These are phyloP conservation scores for Dryadomyces sulphureus DNA, from an alignment of 2,329 filamentous ascomycete genomes.

Conservation along the genomic window DNA sequence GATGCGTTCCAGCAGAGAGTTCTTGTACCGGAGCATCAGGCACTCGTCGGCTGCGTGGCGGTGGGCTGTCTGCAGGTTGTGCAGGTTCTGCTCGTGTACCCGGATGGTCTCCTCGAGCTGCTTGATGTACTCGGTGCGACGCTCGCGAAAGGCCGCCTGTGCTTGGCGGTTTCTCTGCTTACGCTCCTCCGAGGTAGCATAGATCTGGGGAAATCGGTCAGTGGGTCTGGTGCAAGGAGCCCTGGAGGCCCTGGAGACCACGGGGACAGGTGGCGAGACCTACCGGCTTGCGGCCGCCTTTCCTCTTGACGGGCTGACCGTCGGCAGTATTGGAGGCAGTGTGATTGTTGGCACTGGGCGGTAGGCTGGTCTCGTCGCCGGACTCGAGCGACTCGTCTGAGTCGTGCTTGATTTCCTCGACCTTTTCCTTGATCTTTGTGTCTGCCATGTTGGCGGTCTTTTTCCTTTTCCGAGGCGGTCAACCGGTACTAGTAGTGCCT, in stretches of 20 bases:
- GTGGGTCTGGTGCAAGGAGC: background rate
- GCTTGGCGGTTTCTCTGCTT: conserved; percentile 96
- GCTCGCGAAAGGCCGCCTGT: conserved; percentile 91
- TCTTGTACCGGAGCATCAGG: conserved; percentile 96
- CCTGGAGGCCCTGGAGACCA: too few relatives aligned
- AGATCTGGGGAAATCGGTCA: conserved; percentile 48
- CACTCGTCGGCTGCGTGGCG: conserved; percentile 92
- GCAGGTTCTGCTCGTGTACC: conserved; percentile 86
- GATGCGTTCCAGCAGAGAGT: conserved; percentile 88
- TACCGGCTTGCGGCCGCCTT: conserved; percentile 95
- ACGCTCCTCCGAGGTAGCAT: conserved; percentile 94
- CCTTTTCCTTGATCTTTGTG: conserved; percentile 52
- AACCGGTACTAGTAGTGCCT: conserved; percentile 27
- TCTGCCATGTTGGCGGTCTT: conserved; percentile 41
- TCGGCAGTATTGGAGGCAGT: conserved; percentile 27
- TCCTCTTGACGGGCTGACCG: conserved; percentile 68
- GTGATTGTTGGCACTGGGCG: conserved; percentile 17
- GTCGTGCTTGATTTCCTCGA: conserved; percentile 40
- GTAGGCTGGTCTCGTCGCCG: conserved; percentile 41
- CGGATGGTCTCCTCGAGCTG: conserved; percentile 96
- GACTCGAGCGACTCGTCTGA: conserved; percentile 48
- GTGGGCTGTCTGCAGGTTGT: conserved; percentile 86
- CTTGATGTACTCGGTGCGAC: conserved; percentile 97
- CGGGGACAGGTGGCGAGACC: conserved; percentile 14
- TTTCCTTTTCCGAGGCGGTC: conserved; percentile 15